phyloP scores from a whole-genome alignment of 345 rosid species.

The Populus euphratica region DNA sequence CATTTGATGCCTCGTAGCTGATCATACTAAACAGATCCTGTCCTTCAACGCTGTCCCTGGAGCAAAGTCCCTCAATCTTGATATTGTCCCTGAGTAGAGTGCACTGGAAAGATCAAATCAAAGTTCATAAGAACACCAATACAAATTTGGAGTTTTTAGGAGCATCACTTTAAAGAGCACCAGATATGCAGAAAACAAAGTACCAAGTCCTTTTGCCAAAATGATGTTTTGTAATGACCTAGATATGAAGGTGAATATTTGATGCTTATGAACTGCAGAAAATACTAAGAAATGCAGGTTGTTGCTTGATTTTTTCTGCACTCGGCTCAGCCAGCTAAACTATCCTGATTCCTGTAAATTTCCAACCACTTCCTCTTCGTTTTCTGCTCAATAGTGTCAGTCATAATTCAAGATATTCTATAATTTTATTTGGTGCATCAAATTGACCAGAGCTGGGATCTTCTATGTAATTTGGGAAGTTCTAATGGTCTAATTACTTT shows the following conservation, averaged over 20 bases:
- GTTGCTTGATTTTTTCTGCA: neutral
- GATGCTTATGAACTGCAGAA: neutral
- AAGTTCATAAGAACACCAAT: slow-evolving; percentile 63
- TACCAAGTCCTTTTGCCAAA: neutral
- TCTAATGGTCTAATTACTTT: neutral
- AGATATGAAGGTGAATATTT: neutral
- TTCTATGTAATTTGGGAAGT: neutral
- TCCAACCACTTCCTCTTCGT: neutral
- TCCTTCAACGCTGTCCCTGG: slow-evolving; percentile 25
- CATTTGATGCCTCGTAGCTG: slow-evolving; percentile 22
- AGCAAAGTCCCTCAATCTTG: slow-evolving; percentile 41
- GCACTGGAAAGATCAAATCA: slow-evolving; percentile 86
- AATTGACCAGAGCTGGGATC: neutral
- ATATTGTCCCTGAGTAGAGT: slow-evolving; percentile 87
- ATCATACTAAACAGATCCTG: slow-evolving; percentile 19
- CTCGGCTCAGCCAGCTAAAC: neutral
- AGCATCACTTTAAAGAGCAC: neutral
- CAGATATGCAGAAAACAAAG: neutral
- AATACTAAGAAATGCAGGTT: neutral
- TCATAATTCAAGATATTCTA: neutral
- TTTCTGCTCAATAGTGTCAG: neutral
- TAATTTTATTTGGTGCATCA: neutral
- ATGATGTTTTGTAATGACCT: neutral
- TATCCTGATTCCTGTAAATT: neutral
- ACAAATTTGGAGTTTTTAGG: neutral